Base-by-base conservation (phyloP, 805 yeast genomes). In the Hanseniaspora lachancei region DNA sequence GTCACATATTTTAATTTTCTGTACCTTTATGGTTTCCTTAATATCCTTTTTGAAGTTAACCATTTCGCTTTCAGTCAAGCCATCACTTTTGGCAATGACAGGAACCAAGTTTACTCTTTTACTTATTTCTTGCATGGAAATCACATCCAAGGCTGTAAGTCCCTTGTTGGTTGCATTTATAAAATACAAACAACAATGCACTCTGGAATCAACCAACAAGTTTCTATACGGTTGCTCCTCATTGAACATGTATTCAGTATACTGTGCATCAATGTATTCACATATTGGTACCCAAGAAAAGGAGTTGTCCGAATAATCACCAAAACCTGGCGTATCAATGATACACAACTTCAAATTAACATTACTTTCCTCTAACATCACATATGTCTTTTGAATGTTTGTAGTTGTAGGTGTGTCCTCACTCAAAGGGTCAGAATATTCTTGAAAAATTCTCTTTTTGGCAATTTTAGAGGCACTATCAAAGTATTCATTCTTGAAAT, bases 121-220 rank as follows among this genome's bases (percentile, higher is more conserved):
- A 34, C 85, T 75, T 29, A 89, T 74, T 58, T 78, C 80, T 67
- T 78, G 78, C 86, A 89, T 80, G 6, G 85, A 77, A 60, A 77
- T 81, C 58, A 86, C 75, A 67, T 89, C 96, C 54, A 84, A 71
- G 8, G 83, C 79, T 55, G 76, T 74, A 56, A 86, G 67, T 3
- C 81, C 77, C 58, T 74, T 77, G 42, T 81, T 80, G 5, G 82
- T 74, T 0, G 95, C 91, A 6, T 80, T 75, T 54, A 91, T 73
- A 66, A 91, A 86, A 71, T 88, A 91, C 47, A 91, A 67, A 66
- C 96, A 88, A 38, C 82, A 86, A 71, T 91, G 96, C 41, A 91
- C 82, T 55, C 95, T 76, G 60, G 76, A 70, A 64, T 89, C 96
- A 13, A 64, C 61, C 57, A 74, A 73, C 62, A 69, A 67, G 58